These are phyloP conservation scores for Colletotrichum cuscutae DNA, from an alignment of 2,329 filamentous ascomycete species.

Conservation along the genomic window DNA sequence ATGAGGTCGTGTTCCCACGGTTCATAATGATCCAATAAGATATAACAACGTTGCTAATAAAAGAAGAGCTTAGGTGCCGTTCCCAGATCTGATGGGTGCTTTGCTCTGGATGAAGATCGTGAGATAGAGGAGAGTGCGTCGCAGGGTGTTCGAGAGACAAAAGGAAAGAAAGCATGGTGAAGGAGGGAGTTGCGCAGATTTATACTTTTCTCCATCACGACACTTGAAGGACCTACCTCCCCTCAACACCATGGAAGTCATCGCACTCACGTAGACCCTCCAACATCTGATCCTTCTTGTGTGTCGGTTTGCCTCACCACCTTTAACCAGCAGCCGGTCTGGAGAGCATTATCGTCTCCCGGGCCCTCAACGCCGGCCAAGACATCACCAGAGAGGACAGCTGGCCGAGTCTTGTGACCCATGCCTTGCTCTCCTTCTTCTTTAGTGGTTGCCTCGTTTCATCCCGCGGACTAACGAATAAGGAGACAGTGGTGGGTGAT, in stretches of 20 bases:
- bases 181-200: background rate
- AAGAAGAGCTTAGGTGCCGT: background rate
- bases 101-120: background rate
- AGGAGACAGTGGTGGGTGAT: conserved; percentile 20
- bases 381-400: conserved; percentile 7
- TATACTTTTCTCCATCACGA: background rate
- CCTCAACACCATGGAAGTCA: background rate
- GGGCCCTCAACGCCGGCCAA: background rate
- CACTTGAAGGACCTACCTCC: background rate
- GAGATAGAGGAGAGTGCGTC: background rate
- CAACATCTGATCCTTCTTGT: background rate
- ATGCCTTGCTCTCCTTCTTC: background rate
- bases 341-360: background rate
- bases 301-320: conserved; percentile 14
- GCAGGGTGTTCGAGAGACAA: background rate
- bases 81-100: background rate
- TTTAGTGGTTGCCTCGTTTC: conserved; percentile 31
- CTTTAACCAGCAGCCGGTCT: background rate
- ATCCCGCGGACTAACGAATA: conserved; percentile 28
- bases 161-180: background rate
- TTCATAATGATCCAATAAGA: too few species aligned
- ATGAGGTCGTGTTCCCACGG: background rate
- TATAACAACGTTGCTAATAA: background rate
- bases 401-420: conserved; percentile 23
- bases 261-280: background rate